Base-by-base conservation (phyloP, 805 yeast genomes). In the Hanseniaspora pseudoguilliermondii region DNA sequence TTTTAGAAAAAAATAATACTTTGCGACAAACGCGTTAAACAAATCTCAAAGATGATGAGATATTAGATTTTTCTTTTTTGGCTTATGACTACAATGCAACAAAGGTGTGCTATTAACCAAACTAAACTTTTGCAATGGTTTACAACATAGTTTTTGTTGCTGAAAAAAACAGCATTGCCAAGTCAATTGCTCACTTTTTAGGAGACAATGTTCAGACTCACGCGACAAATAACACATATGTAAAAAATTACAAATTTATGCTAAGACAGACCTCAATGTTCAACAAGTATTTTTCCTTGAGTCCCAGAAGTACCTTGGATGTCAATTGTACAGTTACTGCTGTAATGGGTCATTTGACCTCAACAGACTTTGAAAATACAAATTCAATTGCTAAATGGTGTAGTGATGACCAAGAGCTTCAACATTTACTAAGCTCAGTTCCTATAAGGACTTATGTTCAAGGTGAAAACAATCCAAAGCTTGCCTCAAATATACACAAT, bases 111-210 rank as follows among this genome's bases (percentile, higher is more conserved):
- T 6, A 32, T 10, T 32, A 32, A 32, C 41, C 21, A n/a, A 15
- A 13, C 13, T 16, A n/a, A 10, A 8, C n/a, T 2, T 6, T 2
- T 20, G 38, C 36, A 39, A 34, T 35, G 29, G 41, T 18, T 16
- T 84, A 86, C 93, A 82, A 73, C 61, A 79, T 93, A 4, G 78
- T 93, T 49, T 91, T 97, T 70, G 96, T 93, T 57, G 98, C 99
- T 2, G 99, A 93, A 71, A 93, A 93, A 70, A 95, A 95, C 57
- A 86, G 96, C 1, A 93, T 93, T 49, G 95, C 97, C 3, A 87
- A 83, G 66, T 84, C 87, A 13, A 89, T 93, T 13, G 62, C 70
- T 8, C 77, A 95, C 0, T 66, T 69, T 40, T 82, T 83, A 1
- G 73, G 16, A 13, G 20, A 40, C 25, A 39, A 29, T 36, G 38